Evolutionary conservation across 2,329 filamentous ascomycete species (phyloP), one percentile per base, ranked within the genome.

Genomic region (Thelonectria discophora): DNA sequence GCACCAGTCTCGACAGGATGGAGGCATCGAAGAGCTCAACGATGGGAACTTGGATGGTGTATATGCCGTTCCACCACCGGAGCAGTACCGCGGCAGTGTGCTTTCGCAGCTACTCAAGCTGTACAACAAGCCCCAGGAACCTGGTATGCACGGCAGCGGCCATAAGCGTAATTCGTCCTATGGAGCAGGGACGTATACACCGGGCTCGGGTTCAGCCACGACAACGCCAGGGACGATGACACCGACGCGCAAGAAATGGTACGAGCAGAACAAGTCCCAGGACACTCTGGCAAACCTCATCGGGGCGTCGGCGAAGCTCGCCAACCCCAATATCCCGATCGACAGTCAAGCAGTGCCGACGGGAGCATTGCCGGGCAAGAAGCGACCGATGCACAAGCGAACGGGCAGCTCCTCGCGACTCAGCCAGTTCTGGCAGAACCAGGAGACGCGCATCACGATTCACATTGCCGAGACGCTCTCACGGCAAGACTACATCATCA

Each of bases 401-500:
- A 73, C 73, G 9, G 64, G 68, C 21, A 82, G 78, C 61, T 69
- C 68, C 55, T 76, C 73, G 13, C 73, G 74, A 13, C 69, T 81
- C n/a, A 78, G 73, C 53, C 73, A 74, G 9, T 73, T 77, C 17
- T 75, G 77, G 61, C 78, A 80, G 21, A 77, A 80, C 50, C 79
- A 83, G 13, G 81, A 82, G 67, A 73, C 76, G 10, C 77, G 79
- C 11, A 82, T 82, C 56, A 81, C 80, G 1, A 72, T 82, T 15
- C 80, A 83, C 69, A 88, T 88, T 65, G 86, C 86, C 27, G 81
- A 87, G 67, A 94, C 90, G 2, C 82, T 97, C 13, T 87, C 88
- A 39, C 86, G 93, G 3, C 93, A 97, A 70, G 87, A 87, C 65
- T 97, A 96, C 74, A 85, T 97, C 53, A 86, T 94, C 64, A 92